Percentiles rank a stretch among this genome's conserved stretches.
phyloP scores from a whole-genome alignment of 768 basidiomycete genomes.

The Rhodosporidiobolus odoratus region DNA sequence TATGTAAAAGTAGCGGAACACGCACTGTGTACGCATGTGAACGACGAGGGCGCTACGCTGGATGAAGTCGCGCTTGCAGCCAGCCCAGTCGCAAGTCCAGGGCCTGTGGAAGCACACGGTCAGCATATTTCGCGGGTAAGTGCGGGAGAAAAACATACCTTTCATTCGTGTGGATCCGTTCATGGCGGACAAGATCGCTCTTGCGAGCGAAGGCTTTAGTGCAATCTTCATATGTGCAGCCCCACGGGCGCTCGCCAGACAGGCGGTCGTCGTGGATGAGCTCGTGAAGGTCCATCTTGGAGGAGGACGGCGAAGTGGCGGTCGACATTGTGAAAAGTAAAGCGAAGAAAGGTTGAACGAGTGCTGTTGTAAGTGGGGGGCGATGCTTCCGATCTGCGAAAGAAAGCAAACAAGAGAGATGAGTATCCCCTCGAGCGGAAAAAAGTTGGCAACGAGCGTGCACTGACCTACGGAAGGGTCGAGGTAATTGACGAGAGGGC shows the following conservation, averaged over 20 bases:
- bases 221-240: slow-evolving; percentile 43
- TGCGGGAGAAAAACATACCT: slow-evolving; percentile 43
- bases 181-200: slow-evolving; percentile 48
- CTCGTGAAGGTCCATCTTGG: neutral
- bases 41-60: slow-evolving; percentile 86
- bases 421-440: neutral
- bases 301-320: neutral
- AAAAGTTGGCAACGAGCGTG: neutral
- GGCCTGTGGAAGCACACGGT: slow-evolving; percentile 45
- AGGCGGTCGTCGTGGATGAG: slow-evolving; percentile 3
- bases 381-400: neutral
- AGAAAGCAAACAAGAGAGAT: neutral
- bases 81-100: slow-evolving; percentile 44
- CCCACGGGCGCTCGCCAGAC: slow-evolving; percentile 38
- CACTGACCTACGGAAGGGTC: slow-evolving; percentile 3
- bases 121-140: slow-evolving; percentile 35
- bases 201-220: slow-evolving; percentile 48
- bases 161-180: slow-evolving; percentile 50
- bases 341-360: neutral
- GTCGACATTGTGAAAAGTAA: neutral
- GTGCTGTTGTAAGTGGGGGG: no score
- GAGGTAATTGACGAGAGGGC: neutral
- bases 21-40: slow-evolving; percentile 74
- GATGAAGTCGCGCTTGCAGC: slow-evolving; percentile 43
- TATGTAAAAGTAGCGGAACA: neutral